Evolutionary conservation across 2,329 filamentous ascomycete genomes (phyloP), one percentile per base, ranked within the genome.

Genomic region (Pseudogymnoascus sp.): DNA sequence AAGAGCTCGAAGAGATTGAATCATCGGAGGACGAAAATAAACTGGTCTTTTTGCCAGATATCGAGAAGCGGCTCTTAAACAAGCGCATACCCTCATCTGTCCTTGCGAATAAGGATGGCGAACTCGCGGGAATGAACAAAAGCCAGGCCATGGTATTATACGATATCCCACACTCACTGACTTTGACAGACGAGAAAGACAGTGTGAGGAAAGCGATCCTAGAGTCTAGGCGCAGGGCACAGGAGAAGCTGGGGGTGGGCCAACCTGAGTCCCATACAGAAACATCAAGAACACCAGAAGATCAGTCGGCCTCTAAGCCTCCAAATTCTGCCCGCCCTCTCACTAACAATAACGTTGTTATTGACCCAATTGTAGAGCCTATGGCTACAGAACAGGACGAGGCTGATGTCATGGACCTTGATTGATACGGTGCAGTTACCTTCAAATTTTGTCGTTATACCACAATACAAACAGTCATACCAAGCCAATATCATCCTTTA

Each of bases 121-220:
- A 82, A 68, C 73, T 83, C 36, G 83, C 80, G 3, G 80, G 80
- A 65, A 84, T 82, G 58, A 70, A 68, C 37, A 66, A 71, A 57
- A 41, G 38, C 63, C 60, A 74, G 84, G 77, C 94, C 82, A 72
- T 97, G 64, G 88, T 99, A 14, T 82, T 97, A 37, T 97, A 97
- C 75, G 83, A 80, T 64, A 85, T 94, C 58, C 91, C 92, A 6
- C 80, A 81, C 57, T 91, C 90, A 14, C 74, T 97, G 65, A 87
- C 84, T 0, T 82, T 96, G 18, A 85, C 91, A 0, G 81, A 85
- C 71, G 86, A 90, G 66, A 81, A 87, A 30, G 88, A 93, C 71
- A 87, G 82, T 64, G 90, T 96, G 64, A 82, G 91, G 63, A 90
- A 87, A 73, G 90, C 90, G 7, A 91, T 97, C 65, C 78, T 93